A percentile compares a stretch with the other conserved stretches of the same genome.
These are phyloP conservation scores for Penicillium sp. DNA, from an alignment of 2,329 filamentous ascomycete genomes.

Conservation along the genomic window DNA sequence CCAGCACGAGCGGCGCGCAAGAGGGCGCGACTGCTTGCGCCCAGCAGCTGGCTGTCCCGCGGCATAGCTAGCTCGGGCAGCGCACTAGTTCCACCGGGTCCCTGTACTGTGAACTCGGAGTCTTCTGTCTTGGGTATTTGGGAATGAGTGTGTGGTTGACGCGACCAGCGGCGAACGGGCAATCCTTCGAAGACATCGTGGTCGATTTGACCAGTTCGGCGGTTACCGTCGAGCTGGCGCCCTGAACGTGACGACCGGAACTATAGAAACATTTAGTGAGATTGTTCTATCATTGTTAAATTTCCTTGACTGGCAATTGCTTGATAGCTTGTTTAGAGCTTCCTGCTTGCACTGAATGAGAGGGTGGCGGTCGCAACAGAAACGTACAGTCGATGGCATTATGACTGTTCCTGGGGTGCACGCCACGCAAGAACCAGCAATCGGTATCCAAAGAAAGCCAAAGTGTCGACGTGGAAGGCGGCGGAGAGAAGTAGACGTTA, in stretches of 20 bases:
- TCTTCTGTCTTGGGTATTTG: constrained; percentile 66
- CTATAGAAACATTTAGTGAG: constrained; percentile 35
- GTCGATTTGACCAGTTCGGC: constrained; percentile 54
- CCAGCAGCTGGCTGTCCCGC: constrained; percentile 75
- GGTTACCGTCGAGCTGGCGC: constrained; percentile 55
- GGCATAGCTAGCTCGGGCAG: constrained; percentile 83
- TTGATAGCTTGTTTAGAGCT: neutral
- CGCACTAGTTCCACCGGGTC: constrained; percentile 26
- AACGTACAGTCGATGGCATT: constrained; percentile 39
- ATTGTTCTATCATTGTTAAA: neutral
- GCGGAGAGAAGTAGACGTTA: neutral
- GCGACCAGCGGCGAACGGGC: constrained; percentile 87
- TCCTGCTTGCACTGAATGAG: neutral
- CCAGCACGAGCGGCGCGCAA: constrained; percentile 78
- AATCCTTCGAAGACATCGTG: constrained; percentile 72
- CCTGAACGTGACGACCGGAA: constrained; percentile 59
- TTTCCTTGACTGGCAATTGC: neutral
- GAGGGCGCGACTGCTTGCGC: constrained; percentile 77
- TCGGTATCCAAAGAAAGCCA: neutral
- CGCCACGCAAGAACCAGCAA: constrained; percentile 5
- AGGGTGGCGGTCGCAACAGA: constrained; percentile 8
- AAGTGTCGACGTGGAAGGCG: neutral
- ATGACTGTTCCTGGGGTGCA: constrained; percentile 13
- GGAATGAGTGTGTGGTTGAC: constrained; percentile 67
- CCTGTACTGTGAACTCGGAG: constrained; percentile 32